Evolutionary conservation across 208 protist genomes (phyloP).

Genomic region (Leishmania major): DNA sequence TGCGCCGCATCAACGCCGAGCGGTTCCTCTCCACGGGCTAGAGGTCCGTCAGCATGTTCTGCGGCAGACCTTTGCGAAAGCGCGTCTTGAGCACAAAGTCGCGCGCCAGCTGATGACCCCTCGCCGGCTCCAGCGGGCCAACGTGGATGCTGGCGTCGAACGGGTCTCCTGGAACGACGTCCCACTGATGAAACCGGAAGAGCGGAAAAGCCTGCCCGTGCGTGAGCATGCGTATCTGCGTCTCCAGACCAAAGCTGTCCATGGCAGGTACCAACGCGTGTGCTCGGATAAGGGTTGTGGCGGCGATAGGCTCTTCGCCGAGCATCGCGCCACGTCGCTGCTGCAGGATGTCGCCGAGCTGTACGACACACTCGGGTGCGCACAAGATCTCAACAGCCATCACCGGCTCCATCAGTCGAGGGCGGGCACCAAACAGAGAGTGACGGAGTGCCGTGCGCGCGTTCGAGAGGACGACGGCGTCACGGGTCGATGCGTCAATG

Average conservation of each 20-base stretch:
- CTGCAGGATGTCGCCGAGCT: constrained; percentile 88
- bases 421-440: constrained; percentile 95
- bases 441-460: constrained; percentile 94
- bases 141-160: constrained; percentile 97
- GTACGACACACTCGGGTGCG: constrained; percentile 80
- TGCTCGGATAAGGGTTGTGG: constrained; percentile 96
- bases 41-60: constrained; percentile 59
- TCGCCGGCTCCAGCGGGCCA: constrained; percentile 95
- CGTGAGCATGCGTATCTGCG: constrained; percentile 97
- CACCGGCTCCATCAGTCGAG: constrained; percentile 98
- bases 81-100: constrained; percentile 99
- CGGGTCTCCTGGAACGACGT: constrained; percentile 98
- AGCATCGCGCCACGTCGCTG: constrained; percentile 93
- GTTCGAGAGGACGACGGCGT: constrained; percentile 77
- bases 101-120: constrained; percentile 94
- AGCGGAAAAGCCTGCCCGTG: constrained; percentile 95
- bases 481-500: constrained; percentile 37
- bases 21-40: constrained; percentile 10
- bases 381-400: constrained; percentile 95
- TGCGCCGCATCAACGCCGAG: neutral
- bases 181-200: constrained; percentile 97
- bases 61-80: constrained; percentile 95
- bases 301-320: constrained; percentile 92
- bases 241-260: constrained; percentile 99
- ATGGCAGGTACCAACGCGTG: constrained; percentile 96